Evolutionary conservation across 371 early-diverging fungal genomes (phyloP), one percentile per base, ranked within the genome.

Genomic region (Mucor lusitanicus): DNA sequence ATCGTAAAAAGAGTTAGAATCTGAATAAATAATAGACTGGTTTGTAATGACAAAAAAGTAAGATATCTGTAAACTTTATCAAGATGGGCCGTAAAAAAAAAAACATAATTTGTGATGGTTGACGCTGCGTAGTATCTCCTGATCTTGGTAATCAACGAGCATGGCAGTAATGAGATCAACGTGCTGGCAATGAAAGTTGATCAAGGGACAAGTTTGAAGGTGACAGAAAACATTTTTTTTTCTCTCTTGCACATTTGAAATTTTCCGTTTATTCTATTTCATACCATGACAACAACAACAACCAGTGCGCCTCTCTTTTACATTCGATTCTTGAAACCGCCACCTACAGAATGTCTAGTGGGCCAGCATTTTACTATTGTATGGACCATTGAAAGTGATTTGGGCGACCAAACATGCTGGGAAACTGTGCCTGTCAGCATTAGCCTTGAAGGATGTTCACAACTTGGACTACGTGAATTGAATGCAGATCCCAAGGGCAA

Each of bases 351-450:
- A n/a, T 54, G 63, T 11, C 12, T 59, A 3, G 35, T 73, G 1
- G 70, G 72, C 0, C 75, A 81, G 48, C 74, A 73, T n/a, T 84
- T 84, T 48, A 72, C 66, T 7, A 70, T 84, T 23, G 81, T 78
- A 13, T 80, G 81, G 82, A 78, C 76, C 7, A 67, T 81, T n/a
- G 74, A 56, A 37, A 84, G 71, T 25, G 84, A 84, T 76, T 67
- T 84, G 0, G 80, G 80, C 21, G 84, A 84, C 64, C 64, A 67
- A 30, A 59, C 70, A 3, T 81, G 67, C 28, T 75, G 59, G 71
- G 66, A 72, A 30, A 40, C 75, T 9, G 50, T 78, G 1, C 69
- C 70, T 9, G 61, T 80, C 23, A 63, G 56, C 3, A 61, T 59
- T 1, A 64, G 37, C 32, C 35, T 74, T 27, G 69, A 64, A 42